phyloP scores from a whole-genome alignment of 192 early-diverging fungal genomes.

The Linnemannia exigua region DNA sequence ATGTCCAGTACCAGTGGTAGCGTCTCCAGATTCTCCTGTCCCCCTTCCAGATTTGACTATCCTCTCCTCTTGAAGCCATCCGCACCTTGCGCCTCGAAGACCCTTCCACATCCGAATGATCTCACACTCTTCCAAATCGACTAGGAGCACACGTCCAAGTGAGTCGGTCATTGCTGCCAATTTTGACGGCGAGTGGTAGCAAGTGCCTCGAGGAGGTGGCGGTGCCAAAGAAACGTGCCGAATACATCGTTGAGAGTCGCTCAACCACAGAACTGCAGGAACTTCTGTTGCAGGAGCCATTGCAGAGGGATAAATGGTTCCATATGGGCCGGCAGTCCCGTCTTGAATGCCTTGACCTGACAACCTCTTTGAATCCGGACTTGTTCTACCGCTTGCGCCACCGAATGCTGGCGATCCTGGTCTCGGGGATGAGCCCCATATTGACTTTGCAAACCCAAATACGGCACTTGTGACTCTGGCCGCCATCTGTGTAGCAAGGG shows the following conservation, averaged over 20 bases:
- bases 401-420: conserved; percentile 35
- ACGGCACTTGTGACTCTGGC: conserved; percentile 69
- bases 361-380: conserved; percentile 36
- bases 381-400: conserved; percentile 11
- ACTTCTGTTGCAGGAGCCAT: conserved; percentile 70
- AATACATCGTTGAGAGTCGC: conserved; percentile 68
- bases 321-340: conserved; percentile 47
- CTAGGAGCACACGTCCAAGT: conserved; percentile 76
- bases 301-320: conserved; percentile 57
- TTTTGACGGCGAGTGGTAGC: conserved; percentile 51
- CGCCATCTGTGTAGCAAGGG: conserved; percentile 65
- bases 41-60: conserved; percentile 21
- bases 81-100: conserved; percentile 76
- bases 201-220: conserved; percentile 51
- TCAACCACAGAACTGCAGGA: conserved; percentile 63
- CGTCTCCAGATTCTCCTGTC: conserved; percentile 49
- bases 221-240: conserved; percentile 67
- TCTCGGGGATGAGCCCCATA: conserved; percentile 63
- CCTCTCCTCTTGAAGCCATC: conserved; percentile 72
- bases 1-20: conserved; percentile 12
- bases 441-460: conserved; percentile 78
- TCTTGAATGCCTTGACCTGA: conserved; percentile 34
- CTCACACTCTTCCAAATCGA: conserved; percentile 74
- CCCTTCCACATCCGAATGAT: conserved; percentile 83
- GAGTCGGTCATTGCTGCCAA: conserved; percentile 75